phyloP scores from a whole-genome alignment of 2,329 filamentous ascomycete genomes.

The Ascocoryne sarcoides region DNA sequence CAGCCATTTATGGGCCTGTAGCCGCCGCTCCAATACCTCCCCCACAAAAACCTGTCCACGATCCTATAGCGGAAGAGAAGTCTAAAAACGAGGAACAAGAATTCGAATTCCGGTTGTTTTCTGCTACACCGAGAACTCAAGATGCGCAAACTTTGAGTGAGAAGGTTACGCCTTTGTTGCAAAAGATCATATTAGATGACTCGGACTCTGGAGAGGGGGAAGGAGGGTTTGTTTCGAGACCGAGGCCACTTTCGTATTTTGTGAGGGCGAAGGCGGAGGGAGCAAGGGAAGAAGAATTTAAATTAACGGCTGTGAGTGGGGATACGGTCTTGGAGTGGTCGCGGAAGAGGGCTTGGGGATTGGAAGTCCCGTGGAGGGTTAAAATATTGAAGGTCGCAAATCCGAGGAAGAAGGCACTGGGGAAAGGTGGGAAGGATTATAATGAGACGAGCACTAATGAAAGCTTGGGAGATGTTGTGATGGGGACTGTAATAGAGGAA shows the following conservation, averaged over 20 bases:
- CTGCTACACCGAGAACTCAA: too few species aligned
- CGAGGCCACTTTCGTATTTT: conserved; percentile 42
- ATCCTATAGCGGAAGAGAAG: too few species aligned
- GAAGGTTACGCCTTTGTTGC: too few species aligned
- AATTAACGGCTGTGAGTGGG: conserved; percentile 40
- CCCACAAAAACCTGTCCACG: too few species aligned
- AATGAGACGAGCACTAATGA: neutral
- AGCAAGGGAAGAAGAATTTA: conserved; percentile 33
- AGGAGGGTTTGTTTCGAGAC: conserved; percentile 33
- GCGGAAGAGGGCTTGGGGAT: conserved; percentile 42
- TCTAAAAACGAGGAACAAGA: conserved; percentile 29
- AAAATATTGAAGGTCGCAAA: conserved; percentile 32
- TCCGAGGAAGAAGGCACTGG: neutral
- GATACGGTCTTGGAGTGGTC: conserved; percentile 41
- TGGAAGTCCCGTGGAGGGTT: conserved; percentile 54
- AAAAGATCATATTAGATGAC: conserved; percentile 42
- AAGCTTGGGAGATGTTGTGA: neutral
- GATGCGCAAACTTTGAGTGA: too few species aligned
- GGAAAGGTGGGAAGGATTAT: neutral
- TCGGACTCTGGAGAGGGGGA: conserved; percentile 32
- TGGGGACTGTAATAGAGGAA: conserved; percentile 1
- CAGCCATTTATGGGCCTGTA: conserved; percentile 22
- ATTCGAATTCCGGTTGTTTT: conserved; percentile 51
- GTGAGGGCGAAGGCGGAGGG: conserved; percentile 33
- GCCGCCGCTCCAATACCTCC: too few species aligned